These are phyloP conservation scores for Platismatia glauca DNA, from an alignment of 495 filamentous ascomycete species.

Conservation along the genomic window DNA sequence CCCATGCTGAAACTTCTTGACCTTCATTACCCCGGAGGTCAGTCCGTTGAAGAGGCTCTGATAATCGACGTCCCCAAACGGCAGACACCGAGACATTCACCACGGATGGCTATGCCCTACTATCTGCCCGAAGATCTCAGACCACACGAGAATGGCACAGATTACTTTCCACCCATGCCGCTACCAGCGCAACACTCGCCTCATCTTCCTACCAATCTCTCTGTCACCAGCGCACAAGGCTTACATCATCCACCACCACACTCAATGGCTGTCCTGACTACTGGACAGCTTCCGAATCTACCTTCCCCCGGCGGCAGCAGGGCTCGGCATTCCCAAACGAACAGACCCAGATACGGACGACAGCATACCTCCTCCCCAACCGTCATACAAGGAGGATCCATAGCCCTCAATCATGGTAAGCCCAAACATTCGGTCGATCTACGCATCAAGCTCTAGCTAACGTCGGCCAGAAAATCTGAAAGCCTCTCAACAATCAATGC, in stretches of 20 bases:
- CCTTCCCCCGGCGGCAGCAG: slow-evolving; percentile 71
- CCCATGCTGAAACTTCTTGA: slow-evolving; percentile 70
- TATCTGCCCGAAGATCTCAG: slow-evolving; percentile 51
- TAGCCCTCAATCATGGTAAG: slow-evolving; percentile 28
- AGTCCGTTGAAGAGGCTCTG: slow-evolving; percentile 82
- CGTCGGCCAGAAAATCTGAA: slow-evolving; percentile 19
- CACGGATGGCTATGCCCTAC: slow-evolving; percentile 49
- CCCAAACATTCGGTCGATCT: not conserved
- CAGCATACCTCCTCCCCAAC: slow-evolving; percentile 81
- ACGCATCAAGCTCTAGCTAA: slow-evolving; percentile 2
- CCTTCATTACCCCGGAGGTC: slow-evolving; percentile 78
- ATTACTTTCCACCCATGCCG: slow-evolving; percentile 89
- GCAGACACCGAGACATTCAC: slow-evolving; percentile 78
- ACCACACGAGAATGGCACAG: slow-evolving; percentile 63
- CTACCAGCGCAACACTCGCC: slow-evolving; percentile 34
- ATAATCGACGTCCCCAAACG: slow-evolving; percentile 79
- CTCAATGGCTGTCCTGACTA: slow-evolving; percentile 71
- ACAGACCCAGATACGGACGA: slow-evolving; percentile 51
- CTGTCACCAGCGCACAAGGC: slow-evolving; percentile 20
- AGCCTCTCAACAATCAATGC: slow-evolving; percentile 32
- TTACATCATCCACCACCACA: slow-evolving; percentile 26
- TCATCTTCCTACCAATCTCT: slow-evolving; percentile 32
- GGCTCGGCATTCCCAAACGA: slow-evolving; percentile 33
- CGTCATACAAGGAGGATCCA: slow-evolving; percentile 37
- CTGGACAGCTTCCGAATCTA: slow-evolving; percentile 68